These are phyloP conservation scores for Apocynum venetum DNA, from an alignment of 257 asterid genomes.

Conservation along the genomic window DNA sequence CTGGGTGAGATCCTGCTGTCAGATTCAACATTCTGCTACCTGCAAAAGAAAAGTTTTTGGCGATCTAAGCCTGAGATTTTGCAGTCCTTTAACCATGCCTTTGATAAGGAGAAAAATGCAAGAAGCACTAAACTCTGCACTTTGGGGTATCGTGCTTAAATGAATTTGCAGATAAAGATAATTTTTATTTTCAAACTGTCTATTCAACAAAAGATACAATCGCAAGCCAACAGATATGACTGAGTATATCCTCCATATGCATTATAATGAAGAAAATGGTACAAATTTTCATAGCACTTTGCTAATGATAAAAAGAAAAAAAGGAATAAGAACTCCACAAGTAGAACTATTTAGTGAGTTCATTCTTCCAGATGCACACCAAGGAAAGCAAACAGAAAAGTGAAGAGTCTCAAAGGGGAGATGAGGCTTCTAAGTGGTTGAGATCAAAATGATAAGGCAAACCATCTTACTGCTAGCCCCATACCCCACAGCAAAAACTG, in stretches of 20 bases:
- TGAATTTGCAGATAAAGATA: background rate
- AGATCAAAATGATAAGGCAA: background rate
- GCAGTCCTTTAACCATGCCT: background rate
- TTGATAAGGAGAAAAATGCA: background rate
- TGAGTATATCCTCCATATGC: background rate
- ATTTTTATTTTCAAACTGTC: background rate
- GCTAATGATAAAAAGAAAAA: background rate
- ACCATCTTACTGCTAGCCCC: background rate
- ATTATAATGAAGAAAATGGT: background rate
- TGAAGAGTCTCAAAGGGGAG: background rate
- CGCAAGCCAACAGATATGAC: background rate
- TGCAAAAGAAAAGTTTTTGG: conserved; percentile 29
- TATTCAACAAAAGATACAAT: background rate
- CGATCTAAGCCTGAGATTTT: background rate
- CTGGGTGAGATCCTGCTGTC: conserved; percentile 30
- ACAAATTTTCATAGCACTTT: background rate
- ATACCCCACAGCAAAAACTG: background rate
- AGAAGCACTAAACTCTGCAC: background rate
- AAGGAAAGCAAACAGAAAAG: background rate
- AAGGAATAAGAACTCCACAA: background rate
- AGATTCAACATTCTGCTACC: conserved; percentile 45
- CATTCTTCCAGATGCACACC: background rate
- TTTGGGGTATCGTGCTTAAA: background rate
- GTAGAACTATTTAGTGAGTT: background rate
- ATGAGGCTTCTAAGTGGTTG: background rate